phyloP scores from a whole-genome alignment of 1,139 yeast genomes.

The Schwanniomyces etchellsii region DNA sequence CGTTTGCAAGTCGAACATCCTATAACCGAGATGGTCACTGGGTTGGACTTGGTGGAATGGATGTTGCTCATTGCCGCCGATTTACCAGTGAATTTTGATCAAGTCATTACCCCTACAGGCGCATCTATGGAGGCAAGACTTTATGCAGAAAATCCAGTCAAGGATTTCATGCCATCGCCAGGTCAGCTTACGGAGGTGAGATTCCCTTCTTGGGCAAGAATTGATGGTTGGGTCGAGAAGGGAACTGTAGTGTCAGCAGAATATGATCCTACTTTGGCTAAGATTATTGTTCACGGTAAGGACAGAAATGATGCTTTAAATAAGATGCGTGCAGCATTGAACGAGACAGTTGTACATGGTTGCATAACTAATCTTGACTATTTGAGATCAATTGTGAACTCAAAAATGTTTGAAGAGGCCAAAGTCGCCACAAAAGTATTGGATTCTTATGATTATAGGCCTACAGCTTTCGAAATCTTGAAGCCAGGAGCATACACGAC shows the following conservation, averaged over 20 bases:
- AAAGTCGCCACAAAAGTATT: constrained; percentile 81
- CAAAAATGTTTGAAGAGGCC: constrained; percentile 78
- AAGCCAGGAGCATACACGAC: constrained; percentile 93
- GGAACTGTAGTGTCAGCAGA: constrained; percentile 91
- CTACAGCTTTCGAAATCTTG: constrained; percentile 78
- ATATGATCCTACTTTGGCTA: constrained; percentile 94
- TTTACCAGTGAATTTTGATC: constrained; percentile 69
- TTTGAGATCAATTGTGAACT: constrained; percentile 75
- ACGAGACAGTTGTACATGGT: constrained; percentile 84
- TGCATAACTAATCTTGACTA: constrained; percentile 88
- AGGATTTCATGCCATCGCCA: constrained; percentile 92
- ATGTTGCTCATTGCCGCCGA: constrained; percentile 91
- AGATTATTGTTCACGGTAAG: constrained; percentile 89
- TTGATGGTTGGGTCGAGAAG: constrained; percentile 88
- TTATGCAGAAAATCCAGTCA: constrained; percentile 94
- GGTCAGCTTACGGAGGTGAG: constrained; percentile 84
- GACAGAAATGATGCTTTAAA: constrained; percentile 79
- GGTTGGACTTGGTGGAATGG: constrained; percentile 93
- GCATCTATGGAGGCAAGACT: constrained; percentile 96
- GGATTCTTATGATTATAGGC: constrained; percentile 74
- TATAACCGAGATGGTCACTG: constrained; percentile 91
- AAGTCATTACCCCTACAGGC: constrained; percentile 59
- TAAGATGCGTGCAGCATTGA: constrained; percentile 72
- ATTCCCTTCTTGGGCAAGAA: constrained; percentile 87
- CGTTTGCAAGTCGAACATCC: constrained; percentile 98